Evolutionary conservation across 805 yeast species (phyloP), one percentile per base, ranked within the genome.

Genomic region (Saccharomycopsis selenospora): DNA sequence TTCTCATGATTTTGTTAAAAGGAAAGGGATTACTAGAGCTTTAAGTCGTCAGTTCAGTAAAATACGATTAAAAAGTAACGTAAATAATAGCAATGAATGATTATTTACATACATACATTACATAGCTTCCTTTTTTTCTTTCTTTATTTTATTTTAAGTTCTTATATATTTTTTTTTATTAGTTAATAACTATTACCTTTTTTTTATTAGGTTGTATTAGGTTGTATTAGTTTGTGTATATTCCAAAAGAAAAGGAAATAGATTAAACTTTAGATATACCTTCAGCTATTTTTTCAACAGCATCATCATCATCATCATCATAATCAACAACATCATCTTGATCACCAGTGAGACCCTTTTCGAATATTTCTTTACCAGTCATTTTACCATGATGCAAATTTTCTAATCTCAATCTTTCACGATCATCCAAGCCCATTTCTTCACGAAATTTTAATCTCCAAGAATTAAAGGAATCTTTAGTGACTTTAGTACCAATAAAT

Each of bases 311-410:
- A n/a, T n/a, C n/a, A n/a, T n/a, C 61, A 7, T 55, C 57, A 22
- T 51, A 57, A 25, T 62, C 68, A 2, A 61, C 76, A 4, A 70
- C 78, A 11, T 67, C 73, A 40, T 73, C 81, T 40, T 78, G 90
- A 22, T 69, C 80, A 29, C 77, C 82, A 46, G 81, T 82, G 57
- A 93, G 74, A 41, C 98, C 98, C 59, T 75, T 75, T 61, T 89
- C 98, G 61, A 91, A 91, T 52, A 93, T 85, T 66, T 88, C 91
- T 57, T 79, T 76, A 22, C 99, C 99, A 0, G 95, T 82, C 59
- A 89, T 66, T 64, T 81, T 85, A 5, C 93, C 95, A 40, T 72
- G 73, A 60, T 85, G 91, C 59, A 80, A 76, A n/a, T 61, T 62
- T 33, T 67, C 63, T 52, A 75, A 73, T 55, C 86, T 71, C 46